phyloP scores from a whole-genome alignment of 441 rosid genomes.

The Euphorbia neoarborescens region DNA sequence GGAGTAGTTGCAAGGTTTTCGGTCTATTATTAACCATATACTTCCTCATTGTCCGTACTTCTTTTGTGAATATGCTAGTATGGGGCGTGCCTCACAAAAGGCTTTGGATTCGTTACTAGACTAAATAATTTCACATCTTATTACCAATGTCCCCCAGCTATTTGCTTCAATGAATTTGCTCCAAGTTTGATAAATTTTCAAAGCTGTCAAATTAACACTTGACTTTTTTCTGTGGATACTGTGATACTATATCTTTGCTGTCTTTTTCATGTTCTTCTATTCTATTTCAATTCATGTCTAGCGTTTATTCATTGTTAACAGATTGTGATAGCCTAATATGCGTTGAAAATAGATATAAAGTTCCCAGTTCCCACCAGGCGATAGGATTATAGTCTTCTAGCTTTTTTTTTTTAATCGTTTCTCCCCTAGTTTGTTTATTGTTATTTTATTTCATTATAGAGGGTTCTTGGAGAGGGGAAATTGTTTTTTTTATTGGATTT shows the following conservation, averaged over 20 bases:
- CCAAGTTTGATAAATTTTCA: background rate
- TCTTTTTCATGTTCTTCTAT: background rate
- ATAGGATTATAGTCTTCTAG: conserved; percentile 4
- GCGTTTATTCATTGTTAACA: background rate
- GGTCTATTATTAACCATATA: background rate
- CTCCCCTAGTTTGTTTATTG: background rate
- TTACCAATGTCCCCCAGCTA: background rate
- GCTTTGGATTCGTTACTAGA: background rate
- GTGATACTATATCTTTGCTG: background rate
- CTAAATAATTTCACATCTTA: background rate
- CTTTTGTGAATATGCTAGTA: background rate
- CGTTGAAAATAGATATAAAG: background rate
- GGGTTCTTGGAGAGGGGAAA: background rate
- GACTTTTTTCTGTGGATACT: background rate
- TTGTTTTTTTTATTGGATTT: background rate
- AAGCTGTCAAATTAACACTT: background rate
- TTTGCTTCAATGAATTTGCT: background rate
- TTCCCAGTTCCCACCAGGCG: background rate
- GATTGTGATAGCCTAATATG: background rate
- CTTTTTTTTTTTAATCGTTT: background rate
- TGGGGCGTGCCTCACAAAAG: background rate
- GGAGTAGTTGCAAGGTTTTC: background rate
- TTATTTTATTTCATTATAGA: background rate
- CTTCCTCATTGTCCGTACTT: background rate
- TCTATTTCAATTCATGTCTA: background rate